Percentiles rank a stretch among this genome's conserved stretches.
Conservation (phyloP, 139 green algal genomes). For the Volvox africanus region DNA sequence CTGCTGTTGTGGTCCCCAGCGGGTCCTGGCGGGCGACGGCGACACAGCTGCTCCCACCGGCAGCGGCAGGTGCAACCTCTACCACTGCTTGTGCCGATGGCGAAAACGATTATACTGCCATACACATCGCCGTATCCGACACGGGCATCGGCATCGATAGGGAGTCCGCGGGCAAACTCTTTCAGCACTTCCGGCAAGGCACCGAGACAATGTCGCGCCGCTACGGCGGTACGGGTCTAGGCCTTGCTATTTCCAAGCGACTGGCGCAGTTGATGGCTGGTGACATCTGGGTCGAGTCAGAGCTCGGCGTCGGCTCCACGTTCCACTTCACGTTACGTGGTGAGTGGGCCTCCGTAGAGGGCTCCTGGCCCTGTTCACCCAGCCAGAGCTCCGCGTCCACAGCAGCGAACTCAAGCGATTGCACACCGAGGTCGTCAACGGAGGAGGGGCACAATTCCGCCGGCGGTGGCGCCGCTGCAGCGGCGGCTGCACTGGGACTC, state of each 20-base stretch:
- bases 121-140: conserved; percentile 84
- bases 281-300: conserved; percentile 76
- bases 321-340: conserved; percentile 68
- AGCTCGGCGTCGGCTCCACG: conserved; percentile 60
- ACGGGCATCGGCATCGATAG: conserved; percentile 85
- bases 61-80: no score
- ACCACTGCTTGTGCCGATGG: neutral
- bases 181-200: conserved; percentile 83
- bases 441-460: neutral
- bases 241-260: conserved; percentile 86
- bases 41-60: neutral
- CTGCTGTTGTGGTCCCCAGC: no score
- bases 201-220: conserved; percentile 71
- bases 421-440: conserved; percentile 28
- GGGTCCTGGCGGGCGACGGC: neutral
- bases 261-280: conserved; percentile 87
- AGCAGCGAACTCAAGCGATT: neutral
- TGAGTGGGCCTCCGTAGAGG: neutral
- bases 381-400: neutral
- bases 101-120: neutral
- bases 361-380: neutral
- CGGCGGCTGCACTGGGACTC: neutral
- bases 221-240: conserved; percentile 88
- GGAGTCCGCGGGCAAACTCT: conserved; percentile 74
- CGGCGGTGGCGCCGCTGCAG: neutral